phyloP scores from a whole-genome alignment of 495 filamentous ascomycete species.

The Aspergillus taichungensis region DNA sequence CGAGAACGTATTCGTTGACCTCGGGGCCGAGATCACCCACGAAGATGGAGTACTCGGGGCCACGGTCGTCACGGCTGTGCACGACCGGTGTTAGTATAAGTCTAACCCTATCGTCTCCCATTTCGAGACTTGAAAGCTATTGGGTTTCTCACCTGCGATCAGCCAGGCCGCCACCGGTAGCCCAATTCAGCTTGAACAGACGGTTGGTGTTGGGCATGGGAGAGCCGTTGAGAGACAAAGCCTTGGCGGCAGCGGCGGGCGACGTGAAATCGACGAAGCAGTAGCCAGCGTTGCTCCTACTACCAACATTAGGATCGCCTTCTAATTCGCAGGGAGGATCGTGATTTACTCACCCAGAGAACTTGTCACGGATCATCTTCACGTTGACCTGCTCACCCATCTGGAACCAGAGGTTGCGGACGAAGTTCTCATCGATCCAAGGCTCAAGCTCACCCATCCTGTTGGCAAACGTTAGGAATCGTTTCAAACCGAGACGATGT shows the following conservation, averaged over 20 bases:
- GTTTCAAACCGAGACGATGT: background rate
- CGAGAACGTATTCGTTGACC: conserved; percentile 96
- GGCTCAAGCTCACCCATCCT: conserved; percentile 99
- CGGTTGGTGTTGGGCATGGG: conserved; percentile 90
- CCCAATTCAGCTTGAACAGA: conserved; percentile 99
- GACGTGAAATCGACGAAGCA: conserved; percentile 94
- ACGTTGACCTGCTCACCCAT: conserved; percentile 93
- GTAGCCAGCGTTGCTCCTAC: conserved; percentile 89
- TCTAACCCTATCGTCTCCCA: conserved; percentile 10
- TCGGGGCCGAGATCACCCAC: conserved; percentile 96
- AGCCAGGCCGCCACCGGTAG: conserved; percentile 88
- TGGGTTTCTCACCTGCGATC: conserved; percentile 65
- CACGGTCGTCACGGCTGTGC: conserved; percentile 78
- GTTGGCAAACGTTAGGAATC: conserved; percentile 8
- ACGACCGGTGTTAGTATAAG: background rate
- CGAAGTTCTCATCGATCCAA: conserved; percentile 99
- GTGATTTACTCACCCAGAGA: conserved; percentile 75
- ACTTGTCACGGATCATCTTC: conserved; percentile 99
- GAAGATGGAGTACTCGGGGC: conserved; percentile 94
- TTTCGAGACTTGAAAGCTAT: background rate
- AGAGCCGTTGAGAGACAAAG: conserved; percentile 78
- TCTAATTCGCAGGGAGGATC: conserved; percentile 2
- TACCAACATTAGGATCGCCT: conserved; percentile 40
- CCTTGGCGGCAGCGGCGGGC: conserved; percentile 81
- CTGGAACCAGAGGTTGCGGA: conserved; percentile 85